Percentiles rank a stretch among this genome's conserved stretches.
Conservation (phyloP, 1,139 yeast genomes). For the Taphrina flavorubra region DNA sequence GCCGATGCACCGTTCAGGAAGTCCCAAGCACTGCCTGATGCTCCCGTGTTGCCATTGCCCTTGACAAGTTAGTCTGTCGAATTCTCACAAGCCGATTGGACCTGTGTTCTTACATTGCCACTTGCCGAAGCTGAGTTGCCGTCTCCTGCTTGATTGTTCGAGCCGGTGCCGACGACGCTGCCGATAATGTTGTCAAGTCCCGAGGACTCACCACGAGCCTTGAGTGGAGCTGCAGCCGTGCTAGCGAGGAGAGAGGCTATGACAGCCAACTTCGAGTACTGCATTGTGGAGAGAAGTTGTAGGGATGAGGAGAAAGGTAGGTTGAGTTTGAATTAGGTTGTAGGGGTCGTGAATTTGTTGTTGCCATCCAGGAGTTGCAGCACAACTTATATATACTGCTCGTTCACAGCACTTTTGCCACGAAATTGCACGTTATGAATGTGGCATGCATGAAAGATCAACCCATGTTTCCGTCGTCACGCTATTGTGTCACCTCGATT, state of each 20-base stretch:
- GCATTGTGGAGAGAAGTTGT: neutral
- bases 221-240: slow-evolving; percentile 5
- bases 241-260: neutral
- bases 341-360: too few species aligned
- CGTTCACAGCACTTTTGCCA: too few species aligned
- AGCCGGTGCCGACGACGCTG: slow-evolving; percentile 7
- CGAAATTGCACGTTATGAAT: neutral
- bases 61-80: too few species aligned
- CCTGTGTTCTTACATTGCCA: slow-evolving; percentile 24
- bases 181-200: neutral
- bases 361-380: too few species aligned
- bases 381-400: too few species aligned
- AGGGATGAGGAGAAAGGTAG: too few species aligned
- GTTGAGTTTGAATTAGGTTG: too few species aligned
- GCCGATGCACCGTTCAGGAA: slow-evolving; percentile 19
- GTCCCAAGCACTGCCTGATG: slow-evolving; percentile 9
- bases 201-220: slow-evolving; percentile 7
- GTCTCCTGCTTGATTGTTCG: slow-evolving; percentile 14
- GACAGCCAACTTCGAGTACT: neutral
- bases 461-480: neutral
- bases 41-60: slow-evolving; percentile 23
- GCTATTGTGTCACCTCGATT: neutral
- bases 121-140: slow-evolving; percentile 13
- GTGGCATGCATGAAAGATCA: neutral
- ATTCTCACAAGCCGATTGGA: too few species aligned